phyloP scores from a whole-genome alignment of 805 yeast genomes.

The Clavispora asparagi region DNA sequence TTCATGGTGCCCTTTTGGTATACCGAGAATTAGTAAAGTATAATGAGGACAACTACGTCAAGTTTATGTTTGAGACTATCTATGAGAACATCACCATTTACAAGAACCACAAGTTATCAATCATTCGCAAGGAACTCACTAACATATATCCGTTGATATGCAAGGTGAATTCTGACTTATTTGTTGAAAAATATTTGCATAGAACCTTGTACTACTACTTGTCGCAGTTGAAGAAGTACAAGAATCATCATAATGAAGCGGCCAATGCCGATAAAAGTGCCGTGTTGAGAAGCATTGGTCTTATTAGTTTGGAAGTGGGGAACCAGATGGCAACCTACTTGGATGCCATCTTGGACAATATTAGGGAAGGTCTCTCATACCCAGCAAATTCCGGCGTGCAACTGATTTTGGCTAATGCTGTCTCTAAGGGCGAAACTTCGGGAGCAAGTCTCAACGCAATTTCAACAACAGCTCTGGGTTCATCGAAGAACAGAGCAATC shows the following conservation, averaged over 20 bases:
- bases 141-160: conserved; percentile 80
- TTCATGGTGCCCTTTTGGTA: conserved; percentile 85
- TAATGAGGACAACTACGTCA: conserved; percentile 67
- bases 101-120: conserved; percentile 70
- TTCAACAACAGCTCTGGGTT: conserved; percentile 24
- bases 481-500: conserved; percentile 48
- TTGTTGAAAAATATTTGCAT: conserved; percentile 78
- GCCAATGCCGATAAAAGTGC: conserved; percentile 60
- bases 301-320: conserved; percentile 73
- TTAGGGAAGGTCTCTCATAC: conserved; percentile 66
- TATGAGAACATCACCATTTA: conserved; percentile 69
- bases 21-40: conserved; percentile 68
- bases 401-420: conserved; percentile 37
- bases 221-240: conserved; percentile 68
- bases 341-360: conserved; percentile 79
- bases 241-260: conserved; percentile 34
- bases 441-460: conserved; percentile 20
- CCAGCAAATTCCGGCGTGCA: conserved; percentile 33
- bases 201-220: conserved; percentile 72
- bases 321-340: conserved; percentile 82
- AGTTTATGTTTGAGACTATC: conserved; percentile 66
- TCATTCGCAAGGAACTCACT: conserved; percentile 81
- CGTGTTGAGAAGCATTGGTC: conserved; percentile 77
- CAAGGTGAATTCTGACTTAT: conserved; percentile 64
- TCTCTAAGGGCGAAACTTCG: conserved; percentile 19